Evolutionary conservation across 495 filamentous ascomycete species (phyloP).

Genomic region (Alectoria sarmentosa): DNA sequence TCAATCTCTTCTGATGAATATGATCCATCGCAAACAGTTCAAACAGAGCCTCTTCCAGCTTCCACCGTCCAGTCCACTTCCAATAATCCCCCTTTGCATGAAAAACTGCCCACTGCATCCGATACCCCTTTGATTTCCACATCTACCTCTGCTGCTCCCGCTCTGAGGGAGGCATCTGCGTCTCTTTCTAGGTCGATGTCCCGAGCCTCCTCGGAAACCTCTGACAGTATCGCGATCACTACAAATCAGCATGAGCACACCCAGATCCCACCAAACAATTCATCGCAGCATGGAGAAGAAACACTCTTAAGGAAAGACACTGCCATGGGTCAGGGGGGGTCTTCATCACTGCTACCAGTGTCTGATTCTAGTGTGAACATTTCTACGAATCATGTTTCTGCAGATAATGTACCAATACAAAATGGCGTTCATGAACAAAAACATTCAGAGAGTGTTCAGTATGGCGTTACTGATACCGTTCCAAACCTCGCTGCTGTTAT

Average conservation of each 20-base stretch:
- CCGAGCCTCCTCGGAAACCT: slow-evolving; percentile 28
- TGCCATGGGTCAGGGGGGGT: slow-evolving; percentile 1
- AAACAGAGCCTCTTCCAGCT: slow-evolving; percentile 36
- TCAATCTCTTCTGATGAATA: slow-evolving; percentile 50
- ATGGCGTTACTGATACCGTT: slow-evolving; percentile 45
- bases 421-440: slow-evolving; percentile 46
- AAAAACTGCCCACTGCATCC: slow-evolving; percentile 16
- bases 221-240: slow-evolving; percentile 14
- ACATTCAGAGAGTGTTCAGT: slow-evolving; percentile 47
- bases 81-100: slow-evolving; percentile 7
- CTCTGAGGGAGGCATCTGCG: slow-evolving; percentile 41
- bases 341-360: slow-evolving; percentile 11
- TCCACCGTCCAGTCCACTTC: slow-evolving; percentile 14
- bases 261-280: background rate
- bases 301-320: background rate
- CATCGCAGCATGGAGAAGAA: background rate
- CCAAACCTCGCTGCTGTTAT: slow-evolving; percentile 36
- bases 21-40: slow-evolving; percentile 45
- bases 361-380: slow-evolving; percentile 45
- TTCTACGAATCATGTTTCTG: slow-evolving; percentile 51
- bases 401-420: slow-evolving; percentile 53
- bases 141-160: slow-evolving; percentile 38
- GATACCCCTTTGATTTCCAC: slow-evolving; percentile 38
- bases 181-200: slow-evolving; percentile 38
- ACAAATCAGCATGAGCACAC: slow-evolving; percentile 6